Conservation (phyloP, 495 filamentous ascomycete genomes). For the Aspergillus haitiensis region DNA sequence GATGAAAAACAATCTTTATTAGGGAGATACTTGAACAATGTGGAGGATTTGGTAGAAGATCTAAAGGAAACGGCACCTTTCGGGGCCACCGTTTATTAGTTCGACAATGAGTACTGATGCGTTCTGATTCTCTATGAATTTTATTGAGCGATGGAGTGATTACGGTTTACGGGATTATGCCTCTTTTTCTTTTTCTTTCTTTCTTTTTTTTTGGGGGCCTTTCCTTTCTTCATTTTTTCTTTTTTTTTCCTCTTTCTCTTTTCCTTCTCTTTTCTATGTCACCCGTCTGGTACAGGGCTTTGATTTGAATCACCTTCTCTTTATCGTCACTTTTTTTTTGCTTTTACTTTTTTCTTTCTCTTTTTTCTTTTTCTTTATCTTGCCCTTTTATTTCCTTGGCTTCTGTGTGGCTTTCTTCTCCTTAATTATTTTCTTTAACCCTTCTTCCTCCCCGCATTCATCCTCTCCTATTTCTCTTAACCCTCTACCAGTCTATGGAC, state of each 20-base stretch:
- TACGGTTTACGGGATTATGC: conserved; percentile 25
- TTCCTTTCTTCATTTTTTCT: conserved; percentile 18
- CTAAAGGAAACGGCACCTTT: conserved; percentile 70
- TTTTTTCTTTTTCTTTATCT: conserved; percentile 15
- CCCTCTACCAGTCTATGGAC: not conserved
- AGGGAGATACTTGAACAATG: conserved; percentile 79
- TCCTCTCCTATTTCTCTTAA: not conserved
- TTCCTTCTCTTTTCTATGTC: conserved; percentile 22
- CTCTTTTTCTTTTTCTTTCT: conserved; percentile 9
- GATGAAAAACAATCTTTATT: conserved; percentile 86
- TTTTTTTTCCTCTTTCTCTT: conserved; percentile 24
- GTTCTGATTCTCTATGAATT: conserved; percentile 14
- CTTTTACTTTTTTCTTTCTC: conserved; percentile 12
- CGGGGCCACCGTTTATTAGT: conserved; percentile 46
- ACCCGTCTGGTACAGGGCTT: conserved; percentile 22
- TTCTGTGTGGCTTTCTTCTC: too few relatives aligned
- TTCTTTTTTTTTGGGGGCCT: conserved; percentile 13
- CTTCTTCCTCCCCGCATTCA: not conserved
- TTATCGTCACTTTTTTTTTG: conserved; percentile 8
- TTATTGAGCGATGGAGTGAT: conserved; percentile 28
- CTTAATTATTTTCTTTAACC: conserved; percentile 14
- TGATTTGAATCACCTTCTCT: conserved; percentile 4
- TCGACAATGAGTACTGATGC: conserved; percentile 14
- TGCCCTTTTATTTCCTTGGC: not conserved
- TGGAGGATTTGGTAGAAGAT: conserved; percentile 89